Base-by-base conservation (phyloP, 83 land plant genomes). In the Thuja plicata region DNA sequence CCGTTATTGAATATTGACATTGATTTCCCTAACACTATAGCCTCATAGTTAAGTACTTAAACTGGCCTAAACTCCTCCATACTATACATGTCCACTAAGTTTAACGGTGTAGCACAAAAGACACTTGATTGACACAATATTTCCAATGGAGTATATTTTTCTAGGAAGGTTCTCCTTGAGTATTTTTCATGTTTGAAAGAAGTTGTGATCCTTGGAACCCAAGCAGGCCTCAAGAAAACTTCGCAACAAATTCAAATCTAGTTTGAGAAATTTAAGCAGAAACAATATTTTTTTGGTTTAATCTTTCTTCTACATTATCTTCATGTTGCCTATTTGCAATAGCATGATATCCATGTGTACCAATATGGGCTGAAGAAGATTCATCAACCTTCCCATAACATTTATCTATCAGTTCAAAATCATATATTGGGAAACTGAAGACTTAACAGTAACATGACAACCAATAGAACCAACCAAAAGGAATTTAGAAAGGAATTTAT, bases 231-330 rank as follows among this genome's bases (percentile, higher is more conserved):
- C 89, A 21, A 11, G 93, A 92, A 84, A 96, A 66, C 88, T 76
- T 89, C 24, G 90, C 73, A 81, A 94, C 81, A 88, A 92, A 88
- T 43, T 82, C 88, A 48, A 96, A 87, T n/a, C 93, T 96, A 88
- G 88, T 87, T 43, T 71, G 90, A 43, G 90, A 81, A 89, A 92
- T 86, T 81, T 86, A 91, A 45, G 78, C 71, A 30, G 90, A 79
- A 86, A 35, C 89, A 35, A 91, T 82, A 73, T 41, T 57, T 77
- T 90, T 70, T 84, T 86, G 34, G 48, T 87, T 88, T 54, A 86
- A 76, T 48, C 83, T 82, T 90, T 87, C 78, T 41, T 40, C 37
- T 17, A 13, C 50, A 30, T 70, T 21, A 45, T 27, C 45, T 38
- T 12, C 82, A 27, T 24, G 24, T 77, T 66, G 32, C 78, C 50